Evolutionary conservation across 345 rosid species (phyloP).

Genomic region (Acer negundo): DNA sequence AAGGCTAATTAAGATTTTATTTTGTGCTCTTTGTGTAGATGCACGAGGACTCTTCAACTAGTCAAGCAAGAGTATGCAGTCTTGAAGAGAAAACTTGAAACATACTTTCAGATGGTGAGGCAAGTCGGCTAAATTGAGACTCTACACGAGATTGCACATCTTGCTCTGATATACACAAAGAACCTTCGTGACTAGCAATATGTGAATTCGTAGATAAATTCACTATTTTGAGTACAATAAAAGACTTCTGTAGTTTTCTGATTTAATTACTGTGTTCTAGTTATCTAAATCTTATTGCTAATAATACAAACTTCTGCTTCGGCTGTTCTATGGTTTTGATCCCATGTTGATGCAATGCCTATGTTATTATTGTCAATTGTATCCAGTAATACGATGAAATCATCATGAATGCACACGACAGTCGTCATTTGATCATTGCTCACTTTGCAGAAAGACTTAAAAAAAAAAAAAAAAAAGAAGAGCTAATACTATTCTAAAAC

Average conservation of each 20-base stretch:
- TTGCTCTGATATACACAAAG: no score
- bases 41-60: conserved; percentile 34
- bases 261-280: background rate
- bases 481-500: background rate
- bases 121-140: conserved; percentile 21
- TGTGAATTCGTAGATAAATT: background rate
- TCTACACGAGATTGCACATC: background rate
- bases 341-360: background rate
- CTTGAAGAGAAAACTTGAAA: conserved; percentile 44
- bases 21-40: conserved; percentile 25
- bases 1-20: background rate
- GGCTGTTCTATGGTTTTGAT: background rate
- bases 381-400: background rate
- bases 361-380: background rate
- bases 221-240: background rate
- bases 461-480: no score
- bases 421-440: background rate
- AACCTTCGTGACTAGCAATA: background rate
- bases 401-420: background rate
- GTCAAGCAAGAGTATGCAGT: conserved; percentile 42
- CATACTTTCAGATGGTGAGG: conserved; percentile 34
- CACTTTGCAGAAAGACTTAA: background rate
- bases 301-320: conserved; percentile 6
- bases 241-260: background rate
- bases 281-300: background rate